These are phyloP conservation scores for Leccinum broughii DNA, from an alignment of 768 basidiomycete species.

Conservation along the genomic window DNA sequence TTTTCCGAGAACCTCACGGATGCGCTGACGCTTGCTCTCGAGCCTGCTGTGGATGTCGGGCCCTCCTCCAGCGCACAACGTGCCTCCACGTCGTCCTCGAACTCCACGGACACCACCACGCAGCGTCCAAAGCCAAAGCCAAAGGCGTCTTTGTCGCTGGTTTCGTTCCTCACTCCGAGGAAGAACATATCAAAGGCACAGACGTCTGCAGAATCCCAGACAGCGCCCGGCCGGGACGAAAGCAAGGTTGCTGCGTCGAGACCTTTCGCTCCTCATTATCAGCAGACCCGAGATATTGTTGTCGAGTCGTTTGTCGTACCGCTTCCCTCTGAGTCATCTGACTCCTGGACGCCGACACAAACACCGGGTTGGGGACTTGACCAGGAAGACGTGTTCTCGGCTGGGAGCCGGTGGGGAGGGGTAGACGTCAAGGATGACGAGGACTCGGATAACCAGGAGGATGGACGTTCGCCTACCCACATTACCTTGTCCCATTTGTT, in stretches of 20 bases:
- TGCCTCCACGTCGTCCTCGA: conserved; percentile 28
- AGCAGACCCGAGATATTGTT: conserved; percentile 65
- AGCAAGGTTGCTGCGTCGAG: conserved; percentile 56
- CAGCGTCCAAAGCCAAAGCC: conserved; percentile 49
- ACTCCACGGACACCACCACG: conserved; percentile 33
- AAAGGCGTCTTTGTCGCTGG: conserved; percentile 61
- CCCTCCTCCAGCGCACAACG: conserved; percentile 15
- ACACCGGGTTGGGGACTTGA: conserved; percentile 52
- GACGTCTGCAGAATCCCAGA: conserved; percentile 41
- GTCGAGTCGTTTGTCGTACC: conserved; percentile 72
- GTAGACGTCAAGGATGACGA: conserved; percentile 25
- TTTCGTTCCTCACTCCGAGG: conserved; percentile 79
- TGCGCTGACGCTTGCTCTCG: conserved; percentile 73
- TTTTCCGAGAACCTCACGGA: conserved; percentile 93
- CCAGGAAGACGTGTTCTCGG: conserved; percentile 72
- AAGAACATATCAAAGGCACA: conserved; percentile 51
- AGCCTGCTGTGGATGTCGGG: conserved; percentile 52
- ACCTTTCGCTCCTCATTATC: conserved; percentile 86
- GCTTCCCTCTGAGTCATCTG: conserved; percentile 45
- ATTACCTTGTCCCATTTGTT: conserved; percentile 82
- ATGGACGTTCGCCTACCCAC: conserved; percentile 36
- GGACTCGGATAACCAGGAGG: conserved; percentile 20
- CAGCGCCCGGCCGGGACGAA: conserved; percentile 40
- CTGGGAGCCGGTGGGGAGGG: conserved; percentile 45
- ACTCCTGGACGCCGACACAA: conserved; percentile 64